Base-by-base conservation (phyloP, 371 early-diverging fungal genomes). In the Actinomucor elegans region DNA sequence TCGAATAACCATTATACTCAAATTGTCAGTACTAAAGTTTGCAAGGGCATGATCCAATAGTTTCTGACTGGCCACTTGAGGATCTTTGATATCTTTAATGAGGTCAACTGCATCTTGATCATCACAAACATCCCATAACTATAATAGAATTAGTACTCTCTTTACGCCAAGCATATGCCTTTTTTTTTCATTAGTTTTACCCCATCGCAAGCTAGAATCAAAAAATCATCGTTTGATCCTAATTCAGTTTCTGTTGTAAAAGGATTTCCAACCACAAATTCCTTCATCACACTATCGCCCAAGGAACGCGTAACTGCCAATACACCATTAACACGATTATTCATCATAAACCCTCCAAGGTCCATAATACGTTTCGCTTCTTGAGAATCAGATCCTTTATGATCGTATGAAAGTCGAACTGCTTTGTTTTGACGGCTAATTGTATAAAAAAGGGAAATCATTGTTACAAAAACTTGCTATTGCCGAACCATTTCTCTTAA, bases 321-420 rank as follows among this genome's bases (percentile, higher is more conserved):
- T n/a, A 97, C 90, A 23, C 98, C 99, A 68, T 98, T 98, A n/a
- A 98, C 99, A 6, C 99, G 87, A 55, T 93, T 90, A 64, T 97
- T 96, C 83, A 97, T 89, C 52, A 98, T 87, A 71, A 94, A 96
- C 14, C 99, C 99, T 31, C 98, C 98, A 12, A 91, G 80, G 37
- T 94, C 94, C 32, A 86, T 75, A 40, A 98, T 92, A 51, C 98
- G 85, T 51, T 90, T 85, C 26, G 87, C 86, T 69, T 98, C 98
- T 44, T 80, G 80, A 15, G 79, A 67, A 67, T 98, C 98, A 14
- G 90, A 88, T 21, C 98, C 98, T 71, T 98, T 98, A 72, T 98
- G 98, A 70, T 98, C 98, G 59, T 97, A 98, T 2, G 97, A 91
- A 17, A 98, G 82, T 41, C 98, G 75, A 20, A 90, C 72, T 12